phyloP scores from a whole-genome alignment of 495 filamentous ascomycete species.

The Aspergillus steynii region DNA sequence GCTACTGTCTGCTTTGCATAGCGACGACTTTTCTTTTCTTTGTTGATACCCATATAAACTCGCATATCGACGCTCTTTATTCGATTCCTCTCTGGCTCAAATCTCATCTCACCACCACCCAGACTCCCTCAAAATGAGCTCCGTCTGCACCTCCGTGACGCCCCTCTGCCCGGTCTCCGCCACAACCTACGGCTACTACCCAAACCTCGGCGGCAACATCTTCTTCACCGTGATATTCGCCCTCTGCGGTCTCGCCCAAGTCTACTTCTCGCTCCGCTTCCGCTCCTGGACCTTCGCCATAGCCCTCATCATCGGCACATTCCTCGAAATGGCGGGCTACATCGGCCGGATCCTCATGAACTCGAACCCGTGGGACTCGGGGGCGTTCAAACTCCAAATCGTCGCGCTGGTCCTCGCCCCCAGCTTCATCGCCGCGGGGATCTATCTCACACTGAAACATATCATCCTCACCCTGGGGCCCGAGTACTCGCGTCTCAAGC shows the following conservation, averaged over 20 bases:
- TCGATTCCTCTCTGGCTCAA: background rate
- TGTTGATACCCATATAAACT: background rate
- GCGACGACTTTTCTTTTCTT: conserved; percentile 1
- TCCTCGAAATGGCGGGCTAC: conserved; percentile 56
- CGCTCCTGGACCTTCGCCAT: conserved; percentile 62
- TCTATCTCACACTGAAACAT: conserved; percentile 71
- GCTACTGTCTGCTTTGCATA: background rate
- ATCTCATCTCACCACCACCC: conserved; percentile 2
- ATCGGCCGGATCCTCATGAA: conserved; percentile 59
- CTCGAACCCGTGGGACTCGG: conserved; percentile 58
- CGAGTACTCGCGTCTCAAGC: conserved; percentile 53
- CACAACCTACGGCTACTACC: conserved; percentile 69
- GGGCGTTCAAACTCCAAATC: conserved; percentile 67
- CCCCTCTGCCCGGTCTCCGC: conserved; percentile 55
- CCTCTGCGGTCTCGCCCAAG: conserved; percentile 45
- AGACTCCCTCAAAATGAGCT: conserved; percentile 24
- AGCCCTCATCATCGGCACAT: conserved; percentile 50
- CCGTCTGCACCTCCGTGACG: conserved; percentile 49
- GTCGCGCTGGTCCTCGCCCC: conserved; percentile 66
- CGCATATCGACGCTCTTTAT: too few relatives aligned
- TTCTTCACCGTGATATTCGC: conserved; percentile 61
- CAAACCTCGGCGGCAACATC: conserved; percentile 60
- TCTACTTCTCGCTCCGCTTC: conserved; percentile 53
- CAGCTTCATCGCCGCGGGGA: conserved; percentile 62
- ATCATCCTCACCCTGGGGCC: conserved; percentile 56